Conservation (phyloP, 352 stramenopile species). For the Peronosclerospora sorghi region DNA sequence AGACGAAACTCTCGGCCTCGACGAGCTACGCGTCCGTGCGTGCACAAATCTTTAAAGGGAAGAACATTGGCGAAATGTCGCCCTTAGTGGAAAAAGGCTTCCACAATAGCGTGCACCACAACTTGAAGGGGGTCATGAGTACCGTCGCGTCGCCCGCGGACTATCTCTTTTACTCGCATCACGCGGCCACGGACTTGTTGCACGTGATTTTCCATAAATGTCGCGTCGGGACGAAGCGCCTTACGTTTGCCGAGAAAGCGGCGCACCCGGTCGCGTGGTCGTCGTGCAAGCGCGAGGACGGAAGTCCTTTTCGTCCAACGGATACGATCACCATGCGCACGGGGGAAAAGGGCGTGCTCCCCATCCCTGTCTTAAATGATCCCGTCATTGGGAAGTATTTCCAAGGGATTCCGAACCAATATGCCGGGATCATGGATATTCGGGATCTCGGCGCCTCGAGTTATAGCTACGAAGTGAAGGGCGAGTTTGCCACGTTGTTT, state of each 20-base stretch:
- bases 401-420: conserved; percentile 22
- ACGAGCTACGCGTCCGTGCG: conserved; percentile 36
- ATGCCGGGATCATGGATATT: conserved; percentile 34
- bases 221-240: conserved; percentile 24
- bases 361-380: conserved; percentile 25
- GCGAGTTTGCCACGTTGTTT: conserved; percentile 32
- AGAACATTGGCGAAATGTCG: conserved; percentile 49
- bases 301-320: conserved; percentile 26
- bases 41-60: conserved; percentile 32
- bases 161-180: conserved; percentile 67
- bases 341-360: conserved; percentile 20
- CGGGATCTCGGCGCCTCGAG: conserved; percentile 33
- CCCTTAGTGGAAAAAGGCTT: conserved; percentile 28
- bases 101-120: conserved; percentile 56
- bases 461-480: conserved; percentile 46
- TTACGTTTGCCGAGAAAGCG: conserved; percentile 42
- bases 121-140: conserved; percentile 30
- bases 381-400: conserved; percentile 34
- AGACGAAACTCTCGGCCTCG: conserved; percentile 14
- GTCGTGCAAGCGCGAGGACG: conserved; percentile 28
- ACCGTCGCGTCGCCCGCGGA: conserved; percentile 39
- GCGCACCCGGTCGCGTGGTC: conserved; percentile 30
- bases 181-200: conserved; percentile 54
- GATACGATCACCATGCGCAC: conserved; percentile 38
- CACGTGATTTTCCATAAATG: conserved; percentile 69